These are phyloP conservation scores for Ceratocystis destructans DNA, from an alignment of 2,329 filamentous ascomycete species.

Conservation along the genomic window DNA sequence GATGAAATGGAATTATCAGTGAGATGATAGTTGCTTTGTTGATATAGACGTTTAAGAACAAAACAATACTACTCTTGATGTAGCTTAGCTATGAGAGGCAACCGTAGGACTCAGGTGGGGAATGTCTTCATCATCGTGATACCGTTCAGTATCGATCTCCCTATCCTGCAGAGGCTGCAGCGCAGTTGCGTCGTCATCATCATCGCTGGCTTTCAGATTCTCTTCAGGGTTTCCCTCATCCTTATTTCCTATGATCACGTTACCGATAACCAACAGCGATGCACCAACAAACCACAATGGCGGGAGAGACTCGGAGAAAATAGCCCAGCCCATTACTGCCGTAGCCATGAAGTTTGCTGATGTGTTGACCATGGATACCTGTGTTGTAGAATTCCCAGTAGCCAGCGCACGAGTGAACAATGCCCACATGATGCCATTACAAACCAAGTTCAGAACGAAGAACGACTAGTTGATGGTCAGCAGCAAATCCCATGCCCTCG, in stretches of 20 bases:
- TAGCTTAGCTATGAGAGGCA: background rate
- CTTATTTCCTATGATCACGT: constrained; percentile 62
- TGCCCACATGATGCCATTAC: constrained; percentile 74
- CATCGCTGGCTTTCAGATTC: background rate
- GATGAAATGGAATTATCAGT: constrained; percentile 34
- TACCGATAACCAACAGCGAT: constrained; percentile 56
- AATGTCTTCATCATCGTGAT: constrained; percentile 8
- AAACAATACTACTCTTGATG: background rate
- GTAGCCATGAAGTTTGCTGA: constrained; percentile 71
- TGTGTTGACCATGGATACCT: constrained; percentile 71
- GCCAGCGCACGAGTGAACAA: constrained; percentile 70
- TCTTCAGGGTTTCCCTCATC: constrained; percentile 34
- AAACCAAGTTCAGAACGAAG: constrained; percentile 59
- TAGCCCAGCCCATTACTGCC: constrained; percentile 52
- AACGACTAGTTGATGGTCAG: constrained; percentile 41
- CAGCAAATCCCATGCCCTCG: background rate
- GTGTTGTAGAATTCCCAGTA: constrained; percentile 58
- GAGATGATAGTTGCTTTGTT: constrained; percentile 21
- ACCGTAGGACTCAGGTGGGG: background rate
- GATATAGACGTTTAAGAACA: background rate
- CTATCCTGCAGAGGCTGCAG: constrained; percentile 22
- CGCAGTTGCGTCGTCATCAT: constrained; percentile 20
- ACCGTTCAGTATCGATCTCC: constrained; percentile 26
- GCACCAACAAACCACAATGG: constrained; percentile 67
- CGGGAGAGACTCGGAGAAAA: constrained; percentile 60